Percentiles rank a stretch among this genome's conserved stretches.
phyloP scores from a whole-genome alignment of 2,329 filamentous ascomycete genomes.

The Penicillium glabrum region DNA sequence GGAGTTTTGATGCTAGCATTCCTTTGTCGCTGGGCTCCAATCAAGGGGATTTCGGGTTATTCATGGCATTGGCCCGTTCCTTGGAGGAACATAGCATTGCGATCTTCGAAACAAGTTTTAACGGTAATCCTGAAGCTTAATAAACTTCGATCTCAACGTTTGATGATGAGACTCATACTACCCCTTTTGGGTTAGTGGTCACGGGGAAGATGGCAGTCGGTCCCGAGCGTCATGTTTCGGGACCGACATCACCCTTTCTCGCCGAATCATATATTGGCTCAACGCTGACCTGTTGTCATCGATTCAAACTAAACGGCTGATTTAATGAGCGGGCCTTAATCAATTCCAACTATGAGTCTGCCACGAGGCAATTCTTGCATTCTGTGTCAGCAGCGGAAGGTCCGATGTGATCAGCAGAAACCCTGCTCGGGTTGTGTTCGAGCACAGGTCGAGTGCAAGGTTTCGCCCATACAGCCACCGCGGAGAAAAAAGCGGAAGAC shows the following conservation, averaged over 20 bases:
- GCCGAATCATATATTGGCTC: not conserved
- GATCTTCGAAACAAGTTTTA: not conserved
- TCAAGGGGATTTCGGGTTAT: not conserved
- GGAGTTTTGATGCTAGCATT: not conserved
- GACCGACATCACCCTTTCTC: not conserved
- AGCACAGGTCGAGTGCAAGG: constrained; percentile 56
- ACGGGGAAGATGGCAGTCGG: not conserved
- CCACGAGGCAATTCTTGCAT: constrained; percentile 35
- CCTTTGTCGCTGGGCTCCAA: not conserved
- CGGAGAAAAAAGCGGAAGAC: constrained; percentile 59
- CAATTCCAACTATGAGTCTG: not conserved
- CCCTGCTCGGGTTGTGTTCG: constrained; percentile 69
- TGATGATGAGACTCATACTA: not conserved
- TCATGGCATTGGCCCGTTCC: not conserved
- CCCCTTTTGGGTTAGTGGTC: not conserved
- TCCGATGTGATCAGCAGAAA: constrained; percentile 69
- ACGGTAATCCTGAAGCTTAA: not conserved
- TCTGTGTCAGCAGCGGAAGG: constrained; percentile 63
- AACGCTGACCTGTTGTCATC: not conserved
- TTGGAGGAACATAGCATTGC: not conserved
- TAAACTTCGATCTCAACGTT: not conserved
- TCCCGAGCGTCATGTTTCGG: not conserved
- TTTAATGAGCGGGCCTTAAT: not conserved
- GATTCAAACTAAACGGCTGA: not conserved
- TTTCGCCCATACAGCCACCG: constrained; percentile 47